Evolutionary conservation across 208 protist species (phyloP).

Genomic region (Novymonas esmeraldas): DNA sequence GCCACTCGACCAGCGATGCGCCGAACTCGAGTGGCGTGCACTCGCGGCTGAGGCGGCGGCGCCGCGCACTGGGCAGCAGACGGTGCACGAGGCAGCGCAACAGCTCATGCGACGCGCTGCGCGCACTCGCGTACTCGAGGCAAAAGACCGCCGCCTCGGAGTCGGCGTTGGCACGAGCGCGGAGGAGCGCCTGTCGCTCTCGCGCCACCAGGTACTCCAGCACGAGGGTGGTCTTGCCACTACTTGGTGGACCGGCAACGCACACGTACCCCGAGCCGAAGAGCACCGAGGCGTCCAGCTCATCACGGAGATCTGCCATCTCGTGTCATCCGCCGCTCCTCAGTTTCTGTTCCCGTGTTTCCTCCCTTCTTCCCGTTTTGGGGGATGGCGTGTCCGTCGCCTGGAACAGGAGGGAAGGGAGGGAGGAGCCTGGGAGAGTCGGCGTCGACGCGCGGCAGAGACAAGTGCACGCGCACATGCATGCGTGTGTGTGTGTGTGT

Average conservation of each 20-base stretch:
- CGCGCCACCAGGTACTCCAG: slow-evolving; percentile 62
- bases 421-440: no score
- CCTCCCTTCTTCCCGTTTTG: no score
- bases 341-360: no score
- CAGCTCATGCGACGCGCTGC: slow-evolving; percentile 34
- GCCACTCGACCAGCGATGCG: slow-evolving; percentile 52
- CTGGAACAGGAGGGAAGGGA: no score
- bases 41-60: slow-evolving; percentile 38
- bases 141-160: slow-evolving; percentile 22
- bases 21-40: slow-evolving; percentile 63
- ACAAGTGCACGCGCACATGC: no score
- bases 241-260: slow-evolving; percentile 72
- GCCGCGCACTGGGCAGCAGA: slow-evolving; percentile 28
- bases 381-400: no score
- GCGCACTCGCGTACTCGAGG: slow-evolving; percentile 54
- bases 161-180: slow-evolving; percentile 2
- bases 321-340: not conserved
- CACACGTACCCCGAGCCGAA: slow-evolving; percentile 82
- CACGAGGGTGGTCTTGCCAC: slow-evolving; percentile 77
- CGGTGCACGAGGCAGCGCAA: slow-evolving; percentile 25
- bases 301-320: slow-evolving; percentile 49
- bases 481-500: not conserved
- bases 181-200: slow-evolving; percentile 31
- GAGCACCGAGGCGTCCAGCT: slow-evolving; percentile 72
- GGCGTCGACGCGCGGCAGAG: no score